Base-by-base conservation (phyloP, 495 filamentous ascomycete species). In the Parmelia sp. region DNA sequence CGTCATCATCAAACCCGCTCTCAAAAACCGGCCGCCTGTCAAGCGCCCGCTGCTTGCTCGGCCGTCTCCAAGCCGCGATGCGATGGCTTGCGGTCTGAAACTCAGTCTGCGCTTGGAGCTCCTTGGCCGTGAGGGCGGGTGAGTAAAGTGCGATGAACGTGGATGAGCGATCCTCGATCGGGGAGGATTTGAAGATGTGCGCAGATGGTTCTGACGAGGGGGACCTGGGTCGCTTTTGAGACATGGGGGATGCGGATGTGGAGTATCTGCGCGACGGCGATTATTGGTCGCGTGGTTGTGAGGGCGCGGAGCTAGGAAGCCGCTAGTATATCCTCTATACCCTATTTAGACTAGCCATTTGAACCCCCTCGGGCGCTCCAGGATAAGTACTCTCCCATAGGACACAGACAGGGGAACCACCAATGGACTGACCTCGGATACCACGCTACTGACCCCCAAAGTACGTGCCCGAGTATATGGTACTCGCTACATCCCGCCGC, bases 1-100 rank as follows among this genome's bases (percentile, higher is more conserved):
- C 79, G 61, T 80, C 79, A 64, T 80, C 78, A 61, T 79, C 77
- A 64, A 71, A 63, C n/a, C 75, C 75, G 23, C 65, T 65, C n/a
- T 72, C 70, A 37, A 74, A 72, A 2, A 75, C 36, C 15, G 51
- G 56, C 47, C 25, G 44, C 17, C 57, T 21, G 17, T 40, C 21
- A 11, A 68, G 57, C 31, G 64, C n/a, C 21, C 39, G 49, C 58
- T 65, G 58, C n/a, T 37, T 71, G 65, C 37, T 72, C 49, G 68
- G 71, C 35, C 59, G 66, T 4, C 78, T 70, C 73, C 74, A 78
- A 42, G 74, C 78, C 25, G 73, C 66, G n/a, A 80, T 77, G 21
- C 74, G 72, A 68, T 81, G 77, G 11, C 67, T 73, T 40, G 78
- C 78, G 29, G 57, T 58, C 33, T 53, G 49, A 65, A 77, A 70